Evolutionary conservation across 2,329 filamentous ascomycete genomes (phyloP), one percentile per base, ranked within the genome.

Genomic region (Neoascochyta sp.): DNA sequence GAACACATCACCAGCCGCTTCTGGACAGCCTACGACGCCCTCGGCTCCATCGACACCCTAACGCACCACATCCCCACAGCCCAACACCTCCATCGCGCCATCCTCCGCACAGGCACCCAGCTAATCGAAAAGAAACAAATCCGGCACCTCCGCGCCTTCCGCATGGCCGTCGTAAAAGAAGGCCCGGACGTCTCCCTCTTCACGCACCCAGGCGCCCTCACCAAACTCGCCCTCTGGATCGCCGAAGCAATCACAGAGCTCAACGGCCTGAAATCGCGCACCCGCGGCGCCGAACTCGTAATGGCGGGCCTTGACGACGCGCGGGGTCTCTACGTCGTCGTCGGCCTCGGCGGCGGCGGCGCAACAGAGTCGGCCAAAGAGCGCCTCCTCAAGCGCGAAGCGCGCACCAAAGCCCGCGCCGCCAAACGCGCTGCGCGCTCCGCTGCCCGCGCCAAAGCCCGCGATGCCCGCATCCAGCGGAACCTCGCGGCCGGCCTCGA

Each of bases 161-260:
- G 92, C 27, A 88, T 98, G 74, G 93, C 86, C 18, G 84, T 96
- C 4, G 88, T 98, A 49, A 95, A 93, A 58, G 92, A 96, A 54
- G 88, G 90, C 0, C 87, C 89, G 1, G 92, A 96, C 50, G 83
- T 94, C 0, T 68, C 76, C n/a, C 74, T 96, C 8, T 98, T 98
- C 65, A 88, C 83, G 1, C 90, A 96, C 54, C 89, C 92, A 0
- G 86, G 89, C 5, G 92, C 92, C 2, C 69, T 98, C 14, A 94
- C 89, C 2, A 95, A 96, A 62, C 75, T 98, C 9, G 89, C 90
- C 0, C 73, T 95, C 3, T 98, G 92, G 92, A 78, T 98, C 22
- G 86, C 84, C 24, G 90, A 96, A 64, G 92, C 92, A 0, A 81
- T 96, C 24, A 78, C 83, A 2, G 89, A 95, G 45, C 84, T 94